Conservation (phyloP, 2,329 filamentous ascomycete species). For the Herpotrichia juniperi region DNA sequence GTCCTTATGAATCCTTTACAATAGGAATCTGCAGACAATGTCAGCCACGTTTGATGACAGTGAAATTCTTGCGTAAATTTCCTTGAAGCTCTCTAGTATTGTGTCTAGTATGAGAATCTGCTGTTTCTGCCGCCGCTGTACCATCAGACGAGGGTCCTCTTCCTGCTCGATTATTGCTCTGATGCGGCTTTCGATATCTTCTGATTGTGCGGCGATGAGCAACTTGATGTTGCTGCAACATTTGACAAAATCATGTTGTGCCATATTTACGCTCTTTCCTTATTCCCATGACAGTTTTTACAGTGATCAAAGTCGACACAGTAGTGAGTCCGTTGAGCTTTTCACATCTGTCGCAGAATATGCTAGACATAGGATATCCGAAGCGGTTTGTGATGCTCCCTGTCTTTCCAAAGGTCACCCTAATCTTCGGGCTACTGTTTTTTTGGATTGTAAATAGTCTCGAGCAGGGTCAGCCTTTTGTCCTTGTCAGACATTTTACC, state of each 20-base stretch:
- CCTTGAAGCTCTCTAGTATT: constrained; percentile 7
- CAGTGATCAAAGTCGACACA: too few species aligned
- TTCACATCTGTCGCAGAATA: constrained; percentile 6
- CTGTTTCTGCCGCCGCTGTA: not conserved
- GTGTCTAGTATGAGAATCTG: constrained; percentile 6
- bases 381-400: constrained; percentile 7
- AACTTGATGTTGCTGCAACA: constrained; percentile 7
- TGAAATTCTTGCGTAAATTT: constrained; percentile 4
- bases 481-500: constrained; percentile 6
- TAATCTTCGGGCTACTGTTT: constrained; percentile 5
- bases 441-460: constrained; percentile 5
- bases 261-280: not conserved
- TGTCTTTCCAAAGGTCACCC: constrained; percentile 8
- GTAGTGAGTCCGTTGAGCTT: too few species aligned
- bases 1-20: constrained; percentile 11
- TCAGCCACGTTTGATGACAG: not conserved
- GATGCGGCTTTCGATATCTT: constrained; percentile 12
- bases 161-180: constrained; percentile 7
- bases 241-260: constrained; percentile 5
- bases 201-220: constrained; percentile 7
- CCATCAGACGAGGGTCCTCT: constrained; percentile 3
- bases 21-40: constrained; percentile 5
- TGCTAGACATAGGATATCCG: not conserved
- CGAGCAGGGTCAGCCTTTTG: constrained; percentile 5
- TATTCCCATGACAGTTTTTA: constrained; percentile 10